Evolutionary conservation across 148 eudicot species (phyloP).

Genomic region (Amaranthus cruentus): DNA sequence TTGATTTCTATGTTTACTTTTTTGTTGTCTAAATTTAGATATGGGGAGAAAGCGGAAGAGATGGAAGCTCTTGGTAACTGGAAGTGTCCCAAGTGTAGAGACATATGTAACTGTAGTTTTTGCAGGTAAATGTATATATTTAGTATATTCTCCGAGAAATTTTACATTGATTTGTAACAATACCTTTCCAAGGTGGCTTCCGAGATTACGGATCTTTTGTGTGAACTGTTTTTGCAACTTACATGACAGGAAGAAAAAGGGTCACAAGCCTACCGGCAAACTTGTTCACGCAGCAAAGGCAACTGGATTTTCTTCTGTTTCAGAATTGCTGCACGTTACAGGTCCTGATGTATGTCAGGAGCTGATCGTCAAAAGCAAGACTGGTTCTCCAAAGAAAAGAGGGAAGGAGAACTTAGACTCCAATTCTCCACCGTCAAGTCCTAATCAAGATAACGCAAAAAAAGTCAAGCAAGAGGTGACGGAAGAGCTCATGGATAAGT

Average conservation of each 20-base stretch:
- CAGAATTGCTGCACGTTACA: slow-evolving; percentile 54
- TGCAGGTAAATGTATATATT: slow-evolving; percentile 55
- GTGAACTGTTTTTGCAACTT: neutral
- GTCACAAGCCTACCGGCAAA: slow-evolving; percentile 76
- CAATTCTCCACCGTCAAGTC: slow-evolving; percentile 17
- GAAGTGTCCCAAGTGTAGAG: slow-evolving; percentile 87
- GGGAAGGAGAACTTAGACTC: slow-evolving; percentile 52
- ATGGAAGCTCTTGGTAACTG: slow-evolving; percentile 48
- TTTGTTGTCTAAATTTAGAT: slow-evolving; percentile 34
- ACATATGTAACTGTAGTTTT: slow-evolving; percentile 86
- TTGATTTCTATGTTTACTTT: neutral
- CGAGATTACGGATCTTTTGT: neutral
- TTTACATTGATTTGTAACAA: neutral
- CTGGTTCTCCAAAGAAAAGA: slow-evolving; percentile 32
- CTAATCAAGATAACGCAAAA: slow-evolving; percentile 34
- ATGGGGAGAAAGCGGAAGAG: slow-evolving; percentile 83
- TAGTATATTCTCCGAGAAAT: neutral
- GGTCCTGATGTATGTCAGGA: slow-evolving; percentile 35
- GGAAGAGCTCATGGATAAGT: slow-evolving; percentile 17
- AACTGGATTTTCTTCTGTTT: slow-evolving; percentile 85
- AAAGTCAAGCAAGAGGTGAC: slow-evolving; percentile 28
- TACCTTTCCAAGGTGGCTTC: too few species aligned
- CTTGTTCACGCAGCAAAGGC: slow-evolving; percentile 70
- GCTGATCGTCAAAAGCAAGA: slow-evolving; percentile 23
- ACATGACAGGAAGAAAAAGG: slow-evolving; percentile 65